A percentile compares a stretch with the other conserved stretches of the same genome.
These are phyloP conservation scores for Lippia alba DNA, from an alignment of 305 asterid genomes.

Conservation along the genomic window DNA sequence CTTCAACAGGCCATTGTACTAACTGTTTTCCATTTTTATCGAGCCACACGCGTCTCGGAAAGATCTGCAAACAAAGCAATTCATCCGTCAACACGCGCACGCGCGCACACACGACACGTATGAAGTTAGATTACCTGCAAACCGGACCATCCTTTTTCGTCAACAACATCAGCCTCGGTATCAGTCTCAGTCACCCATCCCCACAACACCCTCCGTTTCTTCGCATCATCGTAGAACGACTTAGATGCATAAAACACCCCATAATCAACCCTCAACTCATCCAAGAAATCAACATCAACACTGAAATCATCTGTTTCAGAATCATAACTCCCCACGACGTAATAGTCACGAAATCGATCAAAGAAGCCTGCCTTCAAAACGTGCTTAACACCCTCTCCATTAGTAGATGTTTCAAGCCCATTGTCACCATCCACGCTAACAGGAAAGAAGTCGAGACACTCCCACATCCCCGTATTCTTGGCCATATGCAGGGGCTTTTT, in stretches of 20 bases:
- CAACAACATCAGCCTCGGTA: slow-evolving; percentile 35
- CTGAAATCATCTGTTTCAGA: slow-evolving; percentile 34
- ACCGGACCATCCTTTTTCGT: slow-evolving; percentile 63
- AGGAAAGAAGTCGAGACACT: slow-evolving; percentile 75
- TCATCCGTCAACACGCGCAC: background rate
- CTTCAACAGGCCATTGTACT: slow-evolving; percentile 74
- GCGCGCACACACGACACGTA: background rate
- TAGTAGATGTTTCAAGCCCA: slow-evolving; percentile 60
- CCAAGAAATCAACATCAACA: slow-evolving; percentile 52
- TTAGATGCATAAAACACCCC: slow-evolving; percentile 64
- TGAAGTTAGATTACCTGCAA: slow-evolving; percentile 44
- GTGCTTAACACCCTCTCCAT: slow-evolving; percentile 41
- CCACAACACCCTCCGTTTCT: slow-evolving; percentile 43
- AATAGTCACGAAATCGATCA: slow-evolving; percentile 42
- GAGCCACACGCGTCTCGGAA: slow-evolving; percentile 61
- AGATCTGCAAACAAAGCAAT: slow-evolving; percentile 38
- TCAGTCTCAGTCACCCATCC: slow-evolving; percentile 54
- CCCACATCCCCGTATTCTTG: slow-evolving; percentile 68
- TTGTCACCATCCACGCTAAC: slow-evolving; percentile 33
- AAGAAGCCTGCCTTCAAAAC: slow-evolving; percentile 63
- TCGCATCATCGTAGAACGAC: slow-evolving; percentile 45
- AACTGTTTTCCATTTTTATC: slow-evolving; percentile 53
- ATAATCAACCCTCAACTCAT: slow-evolving; percentile 55
- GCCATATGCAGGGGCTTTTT: slow-evolving; percentile 52
- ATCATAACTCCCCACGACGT: slow-evolving; percentile 55